Conservation (phyloP, 2,329 filamentous ascomycete genomes). For the Fusarium buharicum region DNA sequence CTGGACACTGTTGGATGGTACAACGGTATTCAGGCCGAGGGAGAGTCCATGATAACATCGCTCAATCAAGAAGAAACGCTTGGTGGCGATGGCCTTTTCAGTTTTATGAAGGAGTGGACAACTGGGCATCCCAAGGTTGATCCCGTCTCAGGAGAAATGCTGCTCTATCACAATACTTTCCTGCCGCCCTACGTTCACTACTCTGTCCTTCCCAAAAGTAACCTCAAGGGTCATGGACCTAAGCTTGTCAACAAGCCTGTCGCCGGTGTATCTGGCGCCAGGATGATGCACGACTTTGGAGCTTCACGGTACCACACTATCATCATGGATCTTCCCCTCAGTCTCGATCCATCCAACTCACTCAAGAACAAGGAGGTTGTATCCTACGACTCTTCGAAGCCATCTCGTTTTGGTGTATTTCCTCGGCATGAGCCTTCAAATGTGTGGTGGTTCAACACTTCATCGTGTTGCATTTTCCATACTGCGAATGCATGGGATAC, state of each 20-base stretch:
- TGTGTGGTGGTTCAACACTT: constrained; percentile 74
- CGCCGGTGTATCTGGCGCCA: constrained; percentile 69
- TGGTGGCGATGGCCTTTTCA: constrained; percentile 64
- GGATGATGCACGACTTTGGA: constrained; percentile 83
- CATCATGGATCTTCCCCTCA: constrained; percentile 75
- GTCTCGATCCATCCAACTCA: constrained; percentile 71
- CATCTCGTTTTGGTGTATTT: constrained; percentile 74
- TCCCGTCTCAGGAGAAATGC: constrained; percentile 69
- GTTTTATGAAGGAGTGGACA: constrained; percentile 76
- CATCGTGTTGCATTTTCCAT: constrained; percentile 76
- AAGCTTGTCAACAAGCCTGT: constrained; percentile 55
- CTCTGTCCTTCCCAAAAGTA: constrained; percentile 53
- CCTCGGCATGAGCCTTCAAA: constrained; percentile 67
- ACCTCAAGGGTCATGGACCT: accelerated
- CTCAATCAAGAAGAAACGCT: constrained; percentile 41
- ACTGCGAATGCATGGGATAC: constrained; percentile 76
- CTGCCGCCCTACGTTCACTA: constrained; percentile 74
- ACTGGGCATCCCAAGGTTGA: constrained; percentile 77
- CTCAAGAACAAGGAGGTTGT: constrained; percentile 65
- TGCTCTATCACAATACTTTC: constrained; percentile 75
- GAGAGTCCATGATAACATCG: constrained; percentile 41
- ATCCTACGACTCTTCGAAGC: constrained; percentile 66
- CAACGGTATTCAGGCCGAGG: constrained; percentile 68
- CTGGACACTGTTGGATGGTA: constrained; percentile 78
- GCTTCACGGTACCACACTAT: constrained; percentile 71